Evolutionary conservation across 2,329 filamentous ascomycete genomes (phyloP), one percentile per base, ranked within the genome.

Genomic region (Diaporthe amygdali): DNA sequence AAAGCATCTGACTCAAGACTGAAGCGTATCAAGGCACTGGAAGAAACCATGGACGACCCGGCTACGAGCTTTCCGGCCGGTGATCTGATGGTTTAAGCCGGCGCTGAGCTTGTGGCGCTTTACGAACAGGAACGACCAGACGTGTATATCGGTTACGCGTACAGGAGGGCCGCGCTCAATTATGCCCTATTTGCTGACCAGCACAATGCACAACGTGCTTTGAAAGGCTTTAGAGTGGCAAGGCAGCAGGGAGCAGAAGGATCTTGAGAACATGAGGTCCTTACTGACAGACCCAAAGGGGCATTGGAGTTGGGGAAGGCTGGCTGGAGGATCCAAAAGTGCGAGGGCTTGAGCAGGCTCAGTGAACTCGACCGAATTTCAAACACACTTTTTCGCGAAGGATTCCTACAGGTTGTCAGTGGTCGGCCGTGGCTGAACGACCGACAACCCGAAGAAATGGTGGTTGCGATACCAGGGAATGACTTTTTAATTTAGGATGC

Each of bases 241-340:
- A n/a, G 51, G 44, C 25, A 39, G 47, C 51, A 8, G 41, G 34
- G 27, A 44, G 6, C 51, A 56, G n/a, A 56, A 47, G 30, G 32
- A 56, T 15, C 66, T 37, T 9, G 66, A 47, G n/a, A 68, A 27
- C 8, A 47, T 56, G 30, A 41, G 47, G 25, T 27, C 17, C 44
- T 37, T 46, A 44, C 20, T 64, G 44, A 30, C 44, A 25, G 59
- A 64, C 12, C 59, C 59, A 15, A 64, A 49, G 59, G n/a, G 27
- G 44, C 44, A 64, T 15, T 64, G 59, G 59, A 64, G 59, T 44
- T 64, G 59, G 59, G 59, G 7, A 17, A 49, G 59, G 41, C 22
- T 64, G 44, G 59, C 20, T 49, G 44, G 30, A 44, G 41, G 17
- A 9, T n/a, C 5, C 4, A 34, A 12, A 14, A 10, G 9, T 34